These are phyloP conservation scores for Leucosporidium scottii DNA, from an alignment of 768 basidiomycete species.

Conservation along the genomic window DNA sequence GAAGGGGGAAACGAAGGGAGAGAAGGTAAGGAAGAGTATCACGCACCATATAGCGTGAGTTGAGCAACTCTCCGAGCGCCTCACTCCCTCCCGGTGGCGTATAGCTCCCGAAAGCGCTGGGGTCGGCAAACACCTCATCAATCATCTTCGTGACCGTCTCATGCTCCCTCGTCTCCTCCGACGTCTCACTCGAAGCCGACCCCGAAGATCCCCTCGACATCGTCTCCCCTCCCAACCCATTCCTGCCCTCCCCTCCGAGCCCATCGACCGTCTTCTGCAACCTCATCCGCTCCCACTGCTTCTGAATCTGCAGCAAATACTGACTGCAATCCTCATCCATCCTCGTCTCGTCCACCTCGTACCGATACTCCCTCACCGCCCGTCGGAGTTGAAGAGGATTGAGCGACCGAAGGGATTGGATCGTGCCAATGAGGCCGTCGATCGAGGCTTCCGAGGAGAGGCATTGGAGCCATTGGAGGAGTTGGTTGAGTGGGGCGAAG, in stretches of 20 bases:
- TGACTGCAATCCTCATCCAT: constrained; percentile 95
- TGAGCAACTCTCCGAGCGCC: constrained; percentile 79
- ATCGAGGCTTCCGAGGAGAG: constrained; percentile 83
- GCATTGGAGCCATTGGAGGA: constrained; percentile 79
- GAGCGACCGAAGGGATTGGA: constrained; percentile 74
- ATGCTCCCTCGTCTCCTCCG: constrained; percentile 11
- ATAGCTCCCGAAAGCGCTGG: constrained; percentile 58
- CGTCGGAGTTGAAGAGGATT: constrained; percentile 96
- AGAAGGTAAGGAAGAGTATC: too few relatives aligned
- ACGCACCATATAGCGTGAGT: constrained; percentile 88
- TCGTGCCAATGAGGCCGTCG: constrained; percentile 75
- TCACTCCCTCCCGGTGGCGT: constrained; percentile 70
- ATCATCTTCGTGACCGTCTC: constrained; percentile 49
- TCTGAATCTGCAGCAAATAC: constrained; percentile 89
- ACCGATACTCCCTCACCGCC: constrained; percentile 75
- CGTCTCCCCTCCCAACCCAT: constrained; percentile 49
- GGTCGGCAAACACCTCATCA: constrained; percentile 60
- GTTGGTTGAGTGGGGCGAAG: constrained; percentile 73
- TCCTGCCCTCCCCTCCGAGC: background rate
- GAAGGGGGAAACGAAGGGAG: background rate
- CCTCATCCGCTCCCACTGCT: constrained; percentile 75
- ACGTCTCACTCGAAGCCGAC: constrained; percentile 8
- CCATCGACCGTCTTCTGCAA: constrained; percentile 19
- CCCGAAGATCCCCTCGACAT: constrained; percentile 1
- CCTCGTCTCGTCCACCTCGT: constrained; percentile 80